Percentiles rank a stretch among this genome's conserved stretches.
Conservation (phyloP, 2,329 filamentous ascomycete species). For the Colletotrichum echinochloae region DNA sequence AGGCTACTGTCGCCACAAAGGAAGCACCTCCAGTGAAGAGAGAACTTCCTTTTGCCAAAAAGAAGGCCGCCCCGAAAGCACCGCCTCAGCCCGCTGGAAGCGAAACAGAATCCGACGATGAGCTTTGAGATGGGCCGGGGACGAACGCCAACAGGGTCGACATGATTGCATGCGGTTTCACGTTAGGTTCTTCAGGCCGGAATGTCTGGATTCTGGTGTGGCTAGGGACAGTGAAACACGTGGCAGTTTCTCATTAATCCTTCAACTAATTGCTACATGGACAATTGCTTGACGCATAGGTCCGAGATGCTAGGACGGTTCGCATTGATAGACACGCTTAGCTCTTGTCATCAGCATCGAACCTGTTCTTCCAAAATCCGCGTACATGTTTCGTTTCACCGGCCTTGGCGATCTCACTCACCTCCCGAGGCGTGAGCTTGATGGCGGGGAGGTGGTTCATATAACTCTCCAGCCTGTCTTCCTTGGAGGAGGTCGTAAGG, state of each 20-base stretch:
- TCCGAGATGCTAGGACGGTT: background rate
- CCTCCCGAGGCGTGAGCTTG: constrained; percentile 69
- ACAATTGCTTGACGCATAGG: background rate
- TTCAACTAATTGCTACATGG: constrained; percentile 6
- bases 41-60: constrained; percentile 59
- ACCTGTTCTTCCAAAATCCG: constrained; percentile 68
- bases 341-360: constrained; percentile 63
- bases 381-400: constrained; percentile 72
- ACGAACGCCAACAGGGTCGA: background rate
- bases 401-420: constrained; percentile 65
- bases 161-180: background rate
- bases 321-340: constrained; percentile 44
- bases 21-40: constrained; percentile 52
- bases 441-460: constrained; percentile 63
- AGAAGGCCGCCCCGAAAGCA: constrained; percentile 46
- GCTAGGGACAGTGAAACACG: background rate
- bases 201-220: too few relatives aligned
- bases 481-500: constrained; percentile 70
- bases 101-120: constrained; percentile 69
- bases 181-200: too few relatives aligned
- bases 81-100: constrained; percentile 51
- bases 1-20: constrained; percentile 14
- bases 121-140: constrained; percentile 55
- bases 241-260: constrained; percentile 2
- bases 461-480: constrained; percentile 68